A percentile compares a stretch with the other conserved stretches of the same genome.
Evolutionary conservation across 305 asterid species (phyloP).

Genomic region (Nicotiana rustica): DNA sequence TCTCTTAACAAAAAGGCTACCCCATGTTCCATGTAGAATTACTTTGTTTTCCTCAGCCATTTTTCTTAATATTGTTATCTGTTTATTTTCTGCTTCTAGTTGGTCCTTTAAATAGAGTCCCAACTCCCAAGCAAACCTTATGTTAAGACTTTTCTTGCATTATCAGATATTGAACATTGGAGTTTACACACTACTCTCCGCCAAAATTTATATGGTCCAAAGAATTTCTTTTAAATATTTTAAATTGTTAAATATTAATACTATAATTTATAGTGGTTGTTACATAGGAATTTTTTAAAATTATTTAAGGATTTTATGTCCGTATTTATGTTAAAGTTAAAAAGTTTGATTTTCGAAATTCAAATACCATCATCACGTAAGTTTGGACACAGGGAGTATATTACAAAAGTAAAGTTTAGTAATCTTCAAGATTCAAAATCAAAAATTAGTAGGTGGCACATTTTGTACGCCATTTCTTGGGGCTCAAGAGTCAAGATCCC

Average conservation of each 20-base stretch:
- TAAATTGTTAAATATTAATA: too few species aligned
- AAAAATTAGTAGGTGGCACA: not conserved
- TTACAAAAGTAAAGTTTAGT: not conserved
- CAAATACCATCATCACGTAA: too few species aligned
- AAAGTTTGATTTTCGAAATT: too few species aligned
- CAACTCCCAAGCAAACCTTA: not conserved
- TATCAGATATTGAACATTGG: not conserved
- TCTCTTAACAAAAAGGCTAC: conserved; percentile 40
- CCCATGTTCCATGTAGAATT: conserved; percentile 37
- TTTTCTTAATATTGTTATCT: not conserved
- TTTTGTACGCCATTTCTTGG: not conserved
- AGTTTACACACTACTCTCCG: too few species aligned
- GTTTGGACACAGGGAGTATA: too few species aligned
- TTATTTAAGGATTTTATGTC: too few species aligned
- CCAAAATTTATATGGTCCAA: too few species aligned
- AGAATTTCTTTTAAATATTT: too few species aligned
- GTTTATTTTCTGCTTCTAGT: not conserved
- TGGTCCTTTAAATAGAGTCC: not conserved
- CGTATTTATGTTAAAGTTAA: too few species aligned
- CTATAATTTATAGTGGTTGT: too few species aligned
- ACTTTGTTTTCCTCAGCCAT: conserved; percentile 43
- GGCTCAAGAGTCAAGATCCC: not conserved
- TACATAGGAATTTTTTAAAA: too few species aligned
- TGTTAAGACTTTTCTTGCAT: not conserved
- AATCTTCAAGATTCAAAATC: too few species aligned